phyloP scores from a whole-genome alignment of 768 basidiomycete species.

The Suillus discolor region DNA sequence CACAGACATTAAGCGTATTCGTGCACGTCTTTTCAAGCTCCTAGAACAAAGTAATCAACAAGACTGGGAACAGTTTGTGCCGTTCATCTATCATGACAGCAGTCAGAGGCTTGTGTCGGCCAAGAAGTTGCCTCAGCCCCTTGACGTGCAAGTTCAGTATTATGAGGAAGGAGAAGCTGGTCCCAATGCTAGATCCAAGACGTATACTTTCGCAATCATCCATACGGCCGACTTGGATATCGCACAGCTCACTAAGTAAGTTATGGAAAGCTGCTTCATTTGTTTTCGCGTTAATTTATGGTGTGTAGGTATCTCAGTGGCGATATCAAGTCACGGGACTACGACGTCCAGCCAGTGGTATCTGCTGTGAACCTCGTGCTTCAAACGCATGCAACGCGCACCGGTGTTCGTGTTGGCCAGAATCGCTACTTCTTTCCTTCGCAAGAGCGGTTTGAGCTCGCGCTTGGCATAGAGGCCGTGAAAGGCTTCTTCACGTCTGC shows the following conservation, averaged over 20 bases:
- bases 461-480: conserved; percentile 43
- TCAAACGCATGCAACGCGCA: conserved; percentile 42
- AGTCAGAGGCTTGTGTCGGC: conserved; percentile 44
- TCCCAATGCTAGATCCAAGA: conserved; percentile 32
- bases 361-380: conserved; percentile 52
- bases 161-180: conserved; percentile 42
- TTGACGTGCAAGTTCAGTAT: conserved; percentile 31
- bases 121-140: conserved; percentile 38
- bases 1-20: conserved; percentile 40
- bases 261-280: background rate
- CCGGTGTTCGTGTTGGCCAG: conserved; percentile 49
- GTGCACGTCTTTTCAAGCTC: conserved; percentile 42
- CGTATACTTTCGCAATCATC: conserved; percentile 42
- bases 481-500: conserved; percentile 55
- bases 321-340: conserved; percentile 34
- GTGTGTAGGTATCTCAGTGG: conserved; percentile 43
- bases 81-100: conserved; percentile 42
- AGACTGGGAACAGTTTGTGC: conserved; percentile 40
- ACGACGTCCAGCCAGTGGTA: conserved; percentile 45
- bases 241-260: conserved; percentile 37
- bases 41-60: conserved; percentile 39
- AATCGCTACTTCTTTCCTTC: conserved; percentile 56
- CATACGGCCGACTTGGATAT: conserved; percentile 33
- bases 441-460: conserved; percentile 26
- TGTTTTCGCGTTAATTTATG: conserved; percentile 7